A percentile compares a stretch with the other conserved stretches of the same genome.
Evolutionary conservation across 2,329 filamentous ascomycete species (phyloP).

Genomic region (Hymenoscyphus fructigenus): DNA sequence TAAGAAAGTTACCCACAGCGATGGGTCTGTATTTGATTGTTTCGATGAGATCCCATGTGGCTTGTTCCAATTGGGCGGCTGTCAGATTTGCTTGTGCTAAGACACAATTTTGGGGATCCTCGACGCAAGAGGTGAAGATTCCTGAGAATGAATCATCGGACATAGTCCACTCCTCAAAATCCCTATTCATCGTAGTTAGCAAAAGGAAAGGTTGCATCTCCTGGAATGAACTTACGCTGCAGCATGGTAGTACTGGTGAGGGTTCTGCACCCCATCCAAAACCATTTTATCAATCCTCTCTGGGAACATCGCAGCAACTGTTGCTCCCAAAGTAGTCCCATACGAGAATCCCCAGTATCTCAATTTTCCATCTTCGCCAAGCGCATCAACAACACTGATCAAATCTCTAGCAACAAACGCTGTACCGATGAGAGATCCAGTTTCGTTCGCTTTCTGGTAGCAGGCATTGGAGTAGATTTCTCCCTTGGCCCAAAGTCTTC

Average conservation of each 20-base stretch:
- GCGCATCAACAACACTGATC: slow-evolving; percentile 17
- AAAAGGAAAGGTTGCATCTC: neutral
- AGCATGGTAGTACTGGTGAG: slow-evolving; percentile 8
- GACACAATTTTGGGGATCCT: slow-evolving; percentile 5
- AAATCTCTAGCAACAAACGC: slow-evolving; percentile 21
- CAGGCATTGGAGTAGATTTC: slow-evolving; percentile 9
- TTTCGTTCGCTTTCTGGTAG: slow-evolving; percentile 4
- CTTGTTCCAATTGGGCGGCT: slow-evolving; percentile 11
- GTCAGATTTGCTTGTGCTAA: slow-evolving; percentile 10
- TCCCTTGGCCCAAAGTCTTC: slow-evolving; percentile 10
- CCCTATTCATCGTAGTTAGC: neutral
- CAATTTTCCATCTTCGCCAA: slow-evolving; percentile 18
- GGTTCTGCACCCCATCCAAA: slow-evolving; percentile 16
- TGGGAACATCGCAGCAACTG: slow-evolving; percentile 17
- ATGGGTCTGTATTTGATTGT: slow-evolving; percentile 12
- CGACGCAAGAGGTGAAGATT: slow-evolving; percentile 12
- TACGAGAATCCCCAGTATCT: slow-evolving; percentile 22
- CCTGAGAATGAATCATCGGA: slow-evolving; percentile 11
- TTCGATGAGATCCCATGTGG: slow-evolving; percentile 7
- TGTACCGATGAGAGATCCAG: slow-evolving; percentile 15
- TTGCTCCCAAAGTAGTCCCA: slow-evolving; percentile 17
- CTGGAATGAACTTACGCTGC: slow-evolving; percentile 2
- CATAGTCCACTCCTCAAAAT: slow-evolving; percentile 15
- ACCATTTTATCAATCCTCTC: slow-evolving; percentile 16
- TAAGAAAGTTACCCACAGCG: neutral